Evolutionary conservation across 2,329 filamentous ascomycete species (phyloP), one percentile per base, ranked within the genome.

Genomic region (Ilyonectria sp.): DNA sequence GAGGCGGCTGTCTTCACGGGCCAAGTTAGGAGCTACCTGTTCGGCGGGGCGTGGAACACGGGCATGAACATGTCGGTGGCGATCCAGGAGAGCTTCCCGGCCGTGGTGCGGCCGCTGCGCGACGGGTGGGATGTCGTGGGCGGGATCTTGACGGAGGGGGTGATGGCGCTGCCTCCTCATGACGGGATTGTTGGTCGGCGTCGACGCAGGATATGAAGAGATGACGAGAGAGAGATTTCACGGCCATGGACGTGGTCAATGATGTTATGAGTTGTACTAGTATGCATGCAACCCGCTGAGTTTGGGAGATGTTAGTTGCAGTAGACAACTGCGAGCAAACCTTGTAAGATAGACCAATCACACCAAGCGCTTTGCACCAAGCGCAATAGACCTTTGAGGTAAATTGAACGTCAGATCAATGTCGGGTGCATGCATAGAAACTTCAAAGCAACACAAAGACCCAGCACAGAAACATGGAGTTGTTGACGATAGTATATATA

Each of bases 111-210:
- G 4, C 31, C 40, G 5, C 8, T 69, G 15, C 60, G 67, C 4
- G 58, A 53, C 3, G 33, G 69, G 6, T 7, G 50, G 10, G 21
- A 65, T n/a, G 50, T 4, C 1, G 13, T 63, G 11, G 59, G 59
- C 1, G 63, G 50, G 23, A 11, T 63, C n/a, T 15, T 72, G 7
- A n/a, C 40, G n/a, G 70, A 72, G 26, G 65, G 71, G 6, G 17
- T 66, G 6, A 62, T 35, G 50, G 43, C 56, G 8, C 29, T 71
- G 19, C 63, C 71, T 10, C 70, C 71, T 10, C 47, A 50, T 10
- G 67, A 70, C 4, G 3, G 31, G 3, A 63, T 72, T 29, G 26
- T 64, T 3, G 43, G 55, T 33, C 56, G 58, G 17, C 54, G 33
- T 2, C 50, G 63, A 46, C 23, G 63, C 37, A 23, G 10, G 26